phyloP scores from a whole-genome alignment of 352 stramenopile genomes.

The Pythium brassicae region DNA sequence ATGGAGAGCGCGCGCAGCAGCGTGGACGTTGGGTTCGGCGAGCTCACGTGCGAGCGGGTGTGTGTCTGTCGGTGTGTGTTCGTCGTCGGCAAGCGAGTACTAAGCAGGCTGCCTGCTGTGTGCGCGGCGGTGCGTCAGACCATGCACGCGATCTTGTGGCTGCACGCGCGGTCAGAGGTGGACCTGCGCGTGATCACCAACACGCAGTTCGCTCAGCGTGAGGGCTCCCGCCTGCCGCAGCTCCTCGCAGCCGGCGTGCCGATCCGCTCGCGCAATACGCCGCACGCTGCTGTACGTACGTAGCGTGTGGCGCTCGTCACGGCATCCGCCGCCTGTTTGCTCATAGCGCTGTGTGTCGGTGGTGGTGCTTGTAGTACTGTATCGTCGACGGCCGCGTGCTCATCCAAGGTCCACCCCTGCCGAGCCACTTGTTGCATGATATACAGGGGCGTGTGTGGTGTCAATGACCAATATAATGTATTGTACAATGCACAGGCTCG shows the following conservation, averaged over 20 bases:
- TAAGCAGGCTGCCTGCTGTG: too few species aligned
- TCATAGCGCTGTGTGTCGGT: background rate
- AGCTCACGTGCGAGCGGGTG: background rate
- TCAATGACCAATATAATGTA: too few species aligned
- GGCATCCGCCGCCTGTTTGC: too few species aligned
- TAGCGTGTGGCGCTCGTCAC: too few species aligned
- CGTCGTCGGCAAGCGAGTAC: background rate
- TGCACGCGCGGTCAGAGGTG: background rate
- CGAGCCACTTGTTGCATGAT: background rate
- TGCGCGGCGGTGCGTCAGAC: background rate
- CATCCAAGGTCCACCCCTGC: too few species aligned
- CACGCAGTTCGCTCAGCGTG: background rate
- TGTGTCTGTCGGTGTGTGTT: too few species aligned
- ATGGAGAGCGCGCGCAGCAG: background rate
- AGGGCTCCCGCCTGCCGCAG: background rate
- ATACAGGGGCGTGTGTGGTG: too few species aligned
- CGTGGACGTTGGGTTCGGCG: background rate
- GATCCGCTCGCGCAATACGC: background rate
- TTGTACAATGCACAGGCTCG: background rate
- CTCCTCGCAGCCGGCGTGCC: background rate
- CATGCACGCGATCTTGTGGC: background rate
- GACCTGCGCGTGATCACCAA: background rate
- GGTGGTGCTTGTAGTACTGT: background rate
- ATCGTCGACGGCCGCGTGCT: background rate
- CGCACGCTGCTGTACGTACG: background rate